A percentile compares a stretch with the other conserved stretches of the same genome.
Conservation (phyloP, 2,329 filamentous ascomycete species). For the Nothomitra cinnamomea region DNA sequence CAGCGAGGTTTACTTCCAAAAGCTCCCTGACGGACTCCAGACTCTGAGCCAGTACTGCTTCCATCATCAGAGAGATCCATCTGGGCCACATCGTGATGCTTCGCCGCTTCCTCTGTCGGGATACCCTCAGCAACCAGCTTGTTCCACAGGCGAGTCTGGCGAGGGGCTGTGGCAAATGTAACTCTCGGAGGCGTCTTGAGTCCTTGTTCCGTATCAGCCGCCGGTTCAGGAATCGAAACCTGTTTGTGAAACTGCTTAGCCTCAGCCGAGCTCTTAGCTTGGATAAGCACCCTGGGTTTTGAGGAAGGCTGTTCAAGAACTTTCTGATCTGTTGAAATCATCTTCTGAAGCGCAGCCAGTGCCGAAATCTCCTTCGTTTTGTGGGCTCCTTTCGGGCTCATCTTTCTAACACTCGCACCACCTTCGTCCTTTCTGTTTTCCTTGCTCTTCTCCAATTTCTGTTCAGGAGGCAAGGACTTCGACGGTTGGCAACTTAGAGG, state of each 20-base stretch:
- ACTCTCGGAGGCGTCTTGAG: neutral
- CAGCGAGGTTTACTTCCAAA: too few species aligned
- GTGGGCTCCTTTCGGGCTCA: neutral
- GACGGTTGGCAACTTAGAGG: neutral
- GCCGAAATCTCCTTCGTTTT: too few species aligned
- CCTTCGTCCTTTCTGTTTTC: neutral
- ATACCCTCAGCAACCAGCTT: neutral
- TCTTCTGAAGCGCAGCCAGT: too few species aligned
- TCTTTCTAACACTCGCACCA: neutral
- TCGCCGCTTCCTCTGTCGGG: neutral
- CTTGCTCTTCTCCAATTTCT: neutral
- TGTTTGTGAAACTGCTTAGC: too few species aligned
- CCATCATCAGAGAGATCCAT: neutral
- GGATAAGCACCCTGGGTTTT: too few species aligned
- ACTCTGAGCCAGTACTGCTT: neutral
- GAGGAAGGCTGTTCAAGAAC: too few species aligned
- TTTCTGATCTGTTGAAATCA: too few species aligned
- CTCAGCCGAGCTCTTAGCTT: too few species aligned
- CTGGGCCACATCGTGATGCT: neutral
- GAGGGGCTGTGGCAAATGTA: neutral
- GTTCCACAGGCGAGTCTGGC: neutral
- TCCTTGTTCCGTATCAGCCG: neutral
- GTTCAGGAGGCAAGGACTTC: neutral
- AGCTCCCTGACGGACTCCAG: neutral
- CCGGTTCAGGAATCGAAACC: neutral